Evolutionary conservation across 352 stramenopile genomes (phyloP).

Genomic region (Globisporangium polare): DNA sequence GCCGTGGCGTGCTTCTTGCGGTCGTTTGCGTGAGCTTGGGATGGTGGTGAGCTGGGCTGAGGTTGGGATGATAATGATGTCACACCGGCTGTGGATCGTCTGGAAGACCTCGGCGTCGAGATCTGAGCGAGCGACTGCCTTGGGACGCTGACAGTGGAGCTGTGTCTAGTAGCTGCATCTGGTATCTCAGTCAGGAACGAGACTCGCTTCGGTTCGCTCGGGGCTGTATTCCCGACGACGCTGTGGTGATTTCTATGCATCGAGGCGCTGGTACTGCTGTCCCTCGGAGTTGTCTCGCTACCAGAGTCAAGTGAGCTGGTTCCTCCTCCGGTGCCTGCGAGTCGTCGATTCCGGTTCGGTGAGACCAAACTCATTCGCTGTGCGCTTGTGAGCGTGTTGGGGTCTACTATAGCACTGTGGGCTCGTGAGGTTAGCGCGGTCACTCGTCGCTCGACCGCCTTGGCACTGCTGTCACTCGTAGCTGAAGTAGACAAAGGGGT

Average conservation of each 20-base stretch:
- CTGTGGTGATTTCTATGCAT: neutral
- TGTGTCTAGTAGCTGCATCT: neutral
- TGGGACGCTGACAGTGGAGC: constrained; percentile 1
- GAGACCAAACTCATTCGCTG: neutral
- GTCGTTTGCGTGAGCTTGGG: neutral
- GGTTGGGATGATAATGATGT: neutral
- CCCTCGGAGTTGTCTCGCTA: neutral
- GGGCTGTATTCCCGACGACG: neutral
- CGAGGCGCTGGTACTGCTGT: neutral
- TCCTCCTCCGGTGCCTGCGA: neutral
- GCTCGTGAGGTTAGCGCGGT: neutral
- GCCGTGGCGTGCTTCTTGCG: neutral
- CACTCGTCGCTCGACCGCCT: neutral
- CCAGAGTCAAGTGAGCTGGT: neutral
- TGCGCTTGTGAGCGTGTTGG: neutral
- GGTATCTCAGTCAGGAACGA: neutral
- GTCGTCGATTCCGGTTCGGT: neutral
- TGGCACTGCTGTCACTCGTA: neutral
- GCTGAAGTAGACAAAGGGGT: neutral
- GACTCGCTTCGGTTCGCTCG: neutral
- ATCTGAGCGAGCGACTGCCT: neutral
- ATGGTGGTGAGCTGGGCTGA: neutral
- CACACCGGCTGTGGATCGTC: neutral
- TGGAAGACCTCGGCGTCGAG: neutral
- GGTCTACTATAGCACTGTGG: neutral